These are phyloP conservation scores for Sporisorium scitamineum DNA, from an alignment of 1,284 basidiomycete species.

Conservation along the genomic window DNA sequence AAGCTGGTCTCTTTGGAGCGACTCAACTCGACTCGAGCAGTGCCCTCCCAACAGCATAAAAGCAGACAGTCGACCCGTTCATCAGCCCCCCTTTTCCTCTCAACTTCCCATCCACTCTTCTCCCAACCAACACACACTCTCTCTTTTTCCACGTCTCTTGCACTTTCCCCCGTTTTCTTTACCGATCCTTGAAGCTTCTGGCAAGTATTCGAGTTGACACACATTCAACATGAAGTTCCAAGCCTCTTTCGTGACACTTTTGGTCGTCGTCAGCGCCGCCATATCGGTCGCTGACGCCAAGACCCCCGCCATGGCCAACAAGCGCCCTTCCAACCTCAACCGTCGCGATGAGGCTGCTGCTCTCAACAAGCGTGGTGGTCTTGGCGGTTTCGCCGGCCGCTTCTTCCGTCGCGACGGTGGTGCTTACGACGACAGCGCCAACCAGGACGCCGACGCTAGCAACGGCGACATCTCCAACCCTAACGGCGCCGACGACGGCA, in stretches of 20 bases:
- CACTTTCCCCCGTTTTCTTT: not conserved
- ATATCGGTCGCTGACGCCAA: conserved; percentile 50
- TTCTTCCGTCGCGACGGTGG: conserved; percentile 28
- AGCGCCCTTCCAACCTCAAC: conserved; percentile 40
- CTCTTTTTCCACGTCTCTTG: not conserved
- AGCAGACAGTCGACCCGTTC: not conserved
- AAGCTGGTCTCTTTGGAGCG: not conserved
- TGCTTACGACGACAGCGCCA: conserved; percentile 9
- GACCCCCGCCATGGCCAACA: conserved; percentile 21
- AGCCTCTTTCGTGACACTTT: conserved; percentile 39
- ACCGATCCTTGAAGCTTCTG: conserved; percentile 25
- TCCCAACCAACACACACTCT: conserved; percentile 5
- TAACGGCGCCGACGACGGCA: not conserved
- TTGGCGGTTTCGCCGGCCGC: conserved; percentile 28
- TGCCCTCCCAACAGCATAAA: conserved; percentile 6
- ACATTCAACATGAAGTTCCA: conserved; percentile 46
- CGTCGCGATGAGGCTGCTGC: conserved; percentile 30
- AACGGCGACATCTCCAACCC: conserved; percentile 10
- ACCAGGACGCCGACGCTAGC: conserved; percentile 7
- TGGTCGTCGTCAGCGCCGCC: conserved; percentile 47
- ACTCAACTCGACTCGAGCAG: not conserved
- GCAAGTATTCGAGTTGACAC: conserved; percentile 29
- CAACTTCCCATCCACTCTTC: not conserved
- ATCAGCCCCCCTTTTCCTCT: not conserved
- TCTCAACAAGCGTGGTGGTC: conserved; percentile 31